Conservation (phyloP, 352 stramenopile genomes). For the Globisporangium canariense region DNA sequence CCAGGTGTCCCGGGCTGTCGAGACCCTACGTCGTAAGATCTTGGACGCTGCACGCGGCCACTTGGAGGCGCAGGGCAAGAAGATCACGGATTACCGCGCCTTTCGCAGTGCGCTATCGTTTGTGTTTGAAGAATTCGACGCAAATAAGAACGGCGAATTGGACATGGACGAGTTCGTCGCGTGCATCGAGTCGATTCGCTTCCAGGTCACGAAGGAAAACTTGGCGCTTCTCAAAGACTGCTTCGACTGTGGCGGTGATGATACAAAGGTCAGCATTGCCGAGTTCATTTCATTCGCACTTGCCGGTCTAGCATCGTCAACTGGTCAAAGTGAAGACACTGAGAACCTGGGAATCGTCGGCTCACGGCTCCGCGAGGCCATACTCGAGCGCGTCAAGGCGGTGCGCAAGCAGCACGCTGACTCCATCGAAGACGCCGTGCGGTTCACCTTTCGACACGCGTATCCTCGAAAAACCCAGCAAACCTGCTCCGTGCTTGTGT, state of each 20-base stretch:
- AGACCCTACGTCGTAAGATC: slow-evolving; percentile 34
- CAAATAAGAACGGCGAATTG: slow-evolving; percentile 47
- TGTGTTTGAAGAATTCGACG: slow-evolving; percentile 58
- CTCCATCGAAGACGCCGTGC: slow-evolving; percentile 51
- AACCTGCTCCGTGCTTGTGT: slow-evolving; percentile 28
- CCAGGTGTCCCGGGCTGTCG: slow-evolving; percentile 17
- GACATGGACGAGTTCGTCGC: slow-evolving; percentile 47
- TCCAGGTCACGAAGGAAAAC: slow-evolving; percentile 39
- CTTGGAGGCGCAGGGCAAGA: slow-evolving; percentile 23
- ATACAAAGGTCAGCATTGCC: slow-evolving; percentile 37
- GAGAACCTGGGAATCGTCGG: slow-evolving; percentile 44
- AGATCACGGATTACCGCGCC: slow-evolving; percentile 33
- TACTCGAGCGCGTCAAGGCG: slow-evolving; percentile 35
- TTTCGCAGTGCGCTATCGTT: slow-evolving; percentile 52
- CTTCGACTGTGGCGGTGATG: slow-evolving; percentile 26
- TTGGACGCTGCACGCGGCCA: slow-evolving; percentile 35
- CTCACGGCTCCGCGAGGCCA: slow-evolving; percentile 37
- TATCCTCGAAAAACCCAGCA: slow-evolving; percentile 27
- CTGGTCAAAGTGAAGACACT: neutral
- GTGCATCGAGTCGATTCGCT: slow-evolving; percentile 48
- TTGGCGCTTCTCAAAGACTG: slow-evolving; percentile 49
- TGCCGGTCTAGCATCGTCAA: slow-evolving; percentile 12
- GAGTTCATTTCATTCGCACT: slow-evolving; percentile 81
- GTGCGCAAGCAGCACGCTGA: slow-evolving; percentile 34
- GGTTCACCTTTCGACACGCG: slow-evolving; percentile 43